Percentiles rank a stretch among this genome's conserved stretches.
phyloP scores from a whole-genome alignment of 2,329 filamentous ascomycete species.

The Nemania diffusa region DNA sequence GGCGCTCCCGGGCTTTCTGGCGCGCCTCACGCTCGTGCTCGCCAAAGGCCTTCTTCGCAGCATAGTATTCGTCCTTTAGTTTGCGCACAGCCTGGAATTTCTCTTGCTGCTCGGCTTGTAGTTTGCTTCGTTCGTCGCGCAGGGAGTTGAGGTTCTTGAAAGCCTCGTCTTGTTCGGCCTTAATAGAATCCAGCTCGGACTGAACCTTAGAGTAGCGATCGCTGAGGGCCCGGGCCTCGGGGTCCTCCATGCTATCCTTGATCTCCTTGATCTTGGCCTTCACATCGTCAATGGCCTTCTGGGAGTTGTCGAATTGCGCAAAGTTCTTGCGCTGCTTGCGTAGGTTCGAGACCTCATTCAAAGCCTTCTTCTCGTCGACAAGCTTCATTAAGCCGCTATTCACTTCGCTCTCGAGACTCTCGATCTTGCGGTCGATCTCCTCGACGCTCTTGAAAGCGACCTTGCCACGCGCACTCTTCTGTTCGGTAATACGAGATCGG shows the following conservation, averaged over 20 bases:
- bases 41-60: slow-evolving; percentile 81
- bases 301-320: slow-evolving; percentile 80
- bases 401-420: slow-evolving; percentile 82
- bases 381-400: slow-evolving; percentile 92
- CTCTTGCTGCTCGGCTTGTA: slow-evolving; percentile 86
- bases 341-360: slow-evolving; percentile 82
- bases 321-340: slow-evolving; percentile 94
- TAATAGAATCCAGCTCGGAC: slow-evolving; percentile 88
- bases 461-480: slow-evolving; percentile 85
- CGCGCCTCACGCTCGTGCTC: slow-evolving; percentile 86
- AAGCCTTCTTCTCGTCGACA: slow-evolving; percentile 95
- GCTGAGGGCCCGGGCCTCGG: slow-evolving; percentile 86
- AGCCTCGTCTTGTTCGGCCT: slow-evolving; percentile 88
- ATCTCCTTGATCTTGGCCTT: slow-evolving; percentile 89
- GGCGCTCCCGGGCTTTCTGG: slow-evolving; percentile 78
- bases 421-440: slow-evolving; percentile 87
- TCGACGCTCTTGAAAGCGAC: slow-evolving; percentile 87
- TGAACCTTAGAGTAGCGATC: slow-evolving; percentile 88
- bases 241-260: slow-evolving; percentile 89
- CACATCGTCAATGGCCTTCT: slow-evolving; percentile 89
- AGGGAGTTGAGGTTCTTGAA: slow-evolving; percentile 89
- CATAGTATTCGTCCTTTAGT: slow-evolving; percentile 89
- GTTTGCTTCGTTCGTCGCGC: slow-evolving; percentile 84
- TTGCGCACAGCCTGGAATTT: slow-evolving; percentile 85
- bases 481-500: slow-evolving; percentile 84